Percentiles rank a stretch among this genome's conserved stretches.
phyloP scores from a whole-genome alignment of 441 rosid genomes.

The California macrophylla region DNA sequence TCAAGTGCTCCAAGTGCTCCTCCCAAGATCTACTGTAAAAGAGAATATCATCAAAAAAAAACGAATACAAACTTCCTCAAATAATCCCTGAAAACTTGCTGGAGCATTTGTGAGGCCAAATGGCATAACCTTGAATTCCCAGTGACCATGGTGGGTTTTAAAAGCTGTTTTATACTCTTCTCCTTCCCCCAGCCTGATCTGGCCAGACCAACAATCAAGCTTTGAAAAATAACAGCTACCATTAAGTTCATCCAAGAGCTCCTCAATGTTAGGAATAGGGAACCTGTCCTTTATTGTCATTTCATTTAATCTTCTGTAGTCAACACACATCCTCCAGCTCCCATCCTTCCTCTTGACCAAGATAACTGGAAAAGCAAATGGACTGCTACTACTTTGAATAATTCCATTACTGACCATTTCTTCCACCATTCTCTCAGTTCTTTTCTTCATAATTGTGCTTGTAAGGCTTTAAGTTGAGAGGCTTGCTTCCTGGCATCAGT shows the following conservation, averaged over 20 bases:
- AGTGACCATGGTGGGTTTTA: background rate
- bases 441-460: background rate
- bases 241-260: background rate
- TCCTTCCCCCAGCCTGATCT: background rate
- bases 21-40: background rate
- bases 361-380: background rate
- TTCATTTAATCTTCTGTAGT: conserved; percentile 1
- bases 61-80: background rate
- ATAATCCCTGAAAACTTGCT: background rate
- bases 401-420: background rate
- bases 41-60: too few relatives aligned
- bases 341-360: conserved; percentile 20
- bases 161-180: background rate
- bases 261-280: background rate
- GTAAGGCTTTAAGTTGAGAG: background rate
- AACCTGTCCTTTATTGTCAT: conserved; percentile 4
- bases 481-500: background rate
- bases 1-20: background rate
- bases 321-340: background rate
- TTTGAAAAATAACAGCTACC: background rate
- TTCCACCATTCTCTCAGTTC: background rate
- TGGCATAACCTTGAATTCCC: background rate
- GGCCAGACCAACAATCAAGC: background rate
- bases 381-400: background rate
- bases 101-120: background rate